These are phyloP conservation scores for Exutisphaerella laricina DNA, from an alignment of 2,329 filamentous ascomycete genomes.

Conservation along the genomic window DNA sequence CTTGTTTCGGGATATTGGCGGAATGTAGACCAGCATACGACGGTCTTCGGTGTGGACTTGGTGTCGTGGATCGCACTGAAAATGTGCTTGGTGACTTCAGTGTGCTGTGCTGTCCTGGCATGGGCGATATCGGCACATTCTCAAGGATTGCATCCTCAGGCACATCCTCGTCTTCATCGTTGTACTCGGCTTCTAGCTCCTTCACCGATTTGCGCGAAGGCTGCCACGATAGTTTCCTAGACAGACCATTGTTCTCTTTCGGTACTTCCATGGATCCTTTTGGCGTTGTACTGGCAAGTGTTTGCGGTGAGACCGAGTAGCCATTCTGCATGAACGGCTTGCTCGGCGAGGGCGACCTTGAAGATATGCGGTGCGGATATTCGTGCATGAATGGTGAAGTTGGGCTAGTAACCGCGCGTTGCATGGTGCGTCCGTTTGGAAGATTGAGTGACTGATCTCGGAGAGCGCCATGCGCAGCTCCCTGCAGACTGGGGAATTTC, in stretches of 20 bases:
- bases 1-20: constrained; percentile 33
- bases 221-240: constrained; percentile 56
- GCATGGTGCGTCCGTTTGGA: constrained; percentile 34
- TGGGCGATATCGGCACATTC: constrained; percentile 74
- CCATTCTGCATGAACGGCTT: constrained; percentile 22
- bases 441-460: constrained; percentile 35
- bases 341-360: constrained; percentile 32
- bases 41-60: constrained; percentile 32
- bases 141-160: constrained; percentile 73
- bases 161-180: constrained; percentile 69
- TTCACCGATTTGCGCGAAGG: constrained; percentile 61
- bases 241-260: constrained; percentile 8
- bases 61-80: constrained; percentile 27
- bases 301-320: constrained; percentile 16
- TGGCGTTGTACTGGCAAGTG: constrained; percentile 18
- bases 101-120: constrained; percentile 32
- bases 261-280: constrained; percentile 22
- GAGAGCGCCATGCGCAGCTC: constrained; percentile 35
- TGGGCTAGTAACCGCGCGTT: constrained; percentile 39
- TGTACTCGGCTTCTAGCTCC: constrained; percentile 72
- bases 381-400: constrained; percentile 25
- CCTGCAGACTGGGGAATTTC: constrained; percentile 38
- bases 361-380: constrained; percentile 17
- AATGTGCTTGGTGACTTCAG: constrained; percentile 18
- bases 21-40: constrained; percentile 30